phyloP scores from a whole-genome alignment of 1,284 basidiomycete genomes.

The Hymenochaete sp. region DNA sequence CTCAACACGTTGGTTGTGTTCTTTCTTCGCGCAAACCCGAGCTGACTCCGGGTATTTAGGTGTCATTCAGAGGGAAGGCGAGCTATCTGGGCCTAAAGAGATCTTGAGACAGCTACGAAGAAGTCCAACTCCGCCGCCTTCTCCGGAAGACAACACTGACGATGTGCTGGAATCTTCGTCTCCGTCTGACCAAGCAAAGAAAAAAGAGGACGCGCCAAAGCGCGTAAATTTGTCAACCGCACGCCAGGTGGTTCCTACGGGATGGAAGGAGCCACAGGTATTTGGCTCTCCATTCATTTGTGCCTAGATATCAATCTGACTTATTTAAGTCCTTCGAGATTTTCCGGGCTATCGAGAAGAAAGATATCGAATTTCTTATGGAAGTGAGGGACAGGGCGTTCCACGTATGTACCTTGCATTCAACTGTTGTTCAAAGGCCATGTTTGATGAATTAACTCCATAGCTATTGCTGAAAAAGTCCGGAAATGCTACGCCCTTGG shows the following conservation, averaged over 20 bases:
- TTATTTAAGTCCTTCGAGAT: slow-evolving; percentile 57
- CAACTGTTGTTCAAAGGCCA: too few relatives aligned
- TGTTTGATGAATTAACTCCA: slow-evolving; percentile 10
- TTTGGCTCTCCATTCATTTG: slow-evolving; percentile 14
- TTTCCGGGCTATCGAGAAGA: slow-evolving; percentile 62
- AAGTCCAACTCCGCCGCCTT: slow-evolving; percentile 28
- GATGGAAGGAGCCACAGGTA: slow-evolving; percentile 60
- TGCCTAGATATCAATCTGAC: background rate
- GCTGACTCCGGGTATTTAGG: too few relatives aligned
- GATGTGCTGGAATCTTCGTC: too few relatives aligned
- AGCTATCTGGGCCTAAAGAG: slow-evolving; percentile 42
- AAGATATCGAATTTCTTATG: slow-evolving; percentile 70
- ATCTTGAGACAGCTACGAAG: slow-evolving; percentile 39
- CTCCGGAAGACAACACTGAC: slow-evolving; percentile 17
- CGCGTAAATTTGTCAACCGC: too few relatives aligned
- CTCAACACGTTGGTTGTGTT: slow-evolving; percentile 41
- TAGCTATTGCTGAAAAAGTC: slow-evolving; percentile 66
- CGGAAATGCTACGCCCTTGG: slow-evolving; percentile 65
- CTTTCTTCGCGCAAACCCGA: too few relatives aligned
- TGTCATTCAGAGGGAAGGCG: slow-evolving; percentile 61
- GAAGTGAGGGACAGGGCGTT: slow-evolving; percentile 71
- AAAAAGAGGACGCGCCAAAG: too few relatives aligned
- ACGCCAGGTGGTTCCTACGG: too few relatives aligned
- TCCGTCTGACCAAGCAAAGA: too few relatives aligned
- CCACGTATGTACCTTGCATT: slow-evolving; percentile 39